These are phyloP conservation scores for Aspergillus costaricaensis DNA, from an alignment of 2,329 filamentous ascomycete species.

Conservation along the genomic window DNA sequence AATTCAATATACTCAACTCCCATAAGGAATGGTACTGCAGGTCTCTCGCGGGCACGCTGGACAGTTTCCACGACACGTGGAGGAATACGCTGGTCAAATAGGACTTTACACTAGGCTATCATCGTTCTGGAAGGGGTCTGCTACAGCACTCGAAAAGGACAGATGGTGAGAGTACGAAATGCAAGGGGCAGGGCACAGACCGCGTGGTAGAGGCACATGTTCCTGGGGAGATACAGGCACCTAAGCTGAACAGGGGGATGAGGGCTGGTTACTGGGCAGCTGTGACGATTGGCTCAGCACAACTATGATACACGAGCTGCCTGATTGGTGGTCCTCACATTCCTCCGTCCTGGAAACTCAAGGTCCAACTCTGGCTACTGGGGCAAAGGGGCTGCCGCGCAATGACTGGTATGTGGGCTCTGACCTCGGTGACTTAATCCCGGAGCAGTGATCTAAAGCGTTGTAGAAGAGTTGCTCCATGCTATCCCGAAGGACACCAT, in stretches of 20 bases:
- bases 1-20: constrained; percentile 19
- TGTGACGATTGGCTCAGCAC: not conserved
- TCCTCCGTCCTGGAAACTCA: constrained; percentile 11
- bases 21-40: constrained; percentile 15
- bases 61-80: not conserved
- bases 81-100: constrained; percentile 1
- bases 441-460: not conserved
- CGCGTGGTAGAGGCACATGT: not conserved
- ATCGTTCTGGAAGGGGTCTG: not conserved
- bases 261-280: not conserved
- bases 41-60: not conserved
- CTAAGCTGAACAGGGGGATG: not conserved
- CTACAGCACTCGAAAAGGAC: not conserved
- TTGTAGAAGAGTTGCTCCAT: not conserved
- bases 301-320: not conserved
- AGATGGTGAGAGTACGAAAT: not conserved
- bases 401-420: constrained; percentile 18
- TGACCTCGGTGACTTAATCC: not conserved
- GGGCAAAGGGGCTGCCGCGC: not conserved
- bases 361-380: not conserved
- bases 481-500: not conserved
- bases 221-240: not conserved
- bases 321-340: constrained; percentile 8
- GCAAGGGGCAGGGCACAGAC: constrained; percentile 3
- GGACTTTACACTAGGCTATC: not conserved